A percentile compares a stretch with the other conserved stretches of the same genome.
Evolutionary conservation across 2,329 filamentous ascomycete genomes (phyloP).

Genomic region (Xylariales sp.): DNA sequence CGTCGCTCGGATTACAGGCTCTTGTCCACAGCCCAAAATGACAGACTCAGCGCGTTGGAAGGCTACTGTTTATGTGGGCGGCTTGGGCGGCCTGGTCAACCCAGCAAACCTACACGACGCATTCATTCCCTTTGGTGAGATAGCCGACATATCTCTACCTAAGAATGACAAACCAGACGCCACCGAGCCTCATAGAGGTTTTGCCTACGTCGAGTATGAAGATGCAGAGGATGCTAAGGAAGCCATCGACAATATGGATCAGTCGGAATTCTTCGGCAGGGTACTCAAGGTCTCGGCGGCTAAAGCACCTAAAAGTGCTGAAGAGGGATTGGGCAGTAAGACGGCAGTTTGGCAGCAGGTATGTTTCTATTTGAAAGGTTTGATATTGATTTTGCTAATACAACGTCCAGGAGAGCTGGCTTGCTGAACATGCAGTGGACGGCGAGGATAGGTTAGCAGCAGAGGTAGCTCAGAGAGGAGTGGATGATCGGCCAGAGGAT

Average conservation of each 20-base stretch:
- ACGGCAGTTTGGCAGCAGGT: conserved; percentile 98
- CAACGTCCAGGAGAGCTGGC: conserved; percentile 74
- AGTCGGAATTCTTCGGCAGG: conserved; percentile 88
- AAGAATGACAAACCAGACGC: conserved; percentile 80
- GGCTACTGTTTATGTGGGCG: conserved; percentile 87
- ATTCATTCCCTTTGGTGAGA: conserved; percentile 95
- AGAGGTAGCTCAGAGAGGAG: conserved; percentile 47
- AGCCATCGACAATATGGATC: conserved; percentile 99
- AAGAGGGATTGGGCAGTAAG: conserved; percentile 85
- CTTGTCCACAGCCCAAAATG: conserved; percentile 60
- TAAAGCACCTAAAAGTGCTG: conserved; percentile 83
- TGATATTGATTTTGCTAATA: conserved; percentile 14
- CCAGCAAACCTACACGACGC: conserved; percentile 75
- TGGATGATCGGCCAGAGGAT: conserved; percentile 60
- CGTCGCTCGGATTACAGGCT: too few relatives aligned
- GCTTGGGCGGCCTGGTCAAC: conserved; percentile 75
- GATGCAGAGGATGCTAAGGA: conserved; percentile 80
- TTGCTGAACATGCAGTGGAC: conserved; percentile 80
- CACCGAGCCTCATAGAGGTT: conserved; percentile 72
- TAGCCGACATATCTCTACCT: conserved; percentile 84
- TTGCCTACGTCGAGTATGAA: conserved; percentile 95
- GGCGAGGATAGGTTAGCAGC: conserved; percentile 68
- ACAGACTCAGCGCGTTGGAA: conserved; percentile 80
- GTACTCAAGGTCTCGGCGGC: conserved; percentile 89
- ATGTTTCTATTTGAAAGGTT: conserved; percentile 22